Conservation (phyloP, 371 early-diverging fungal species). For the Syncephalastrum monosporum region DNA sequence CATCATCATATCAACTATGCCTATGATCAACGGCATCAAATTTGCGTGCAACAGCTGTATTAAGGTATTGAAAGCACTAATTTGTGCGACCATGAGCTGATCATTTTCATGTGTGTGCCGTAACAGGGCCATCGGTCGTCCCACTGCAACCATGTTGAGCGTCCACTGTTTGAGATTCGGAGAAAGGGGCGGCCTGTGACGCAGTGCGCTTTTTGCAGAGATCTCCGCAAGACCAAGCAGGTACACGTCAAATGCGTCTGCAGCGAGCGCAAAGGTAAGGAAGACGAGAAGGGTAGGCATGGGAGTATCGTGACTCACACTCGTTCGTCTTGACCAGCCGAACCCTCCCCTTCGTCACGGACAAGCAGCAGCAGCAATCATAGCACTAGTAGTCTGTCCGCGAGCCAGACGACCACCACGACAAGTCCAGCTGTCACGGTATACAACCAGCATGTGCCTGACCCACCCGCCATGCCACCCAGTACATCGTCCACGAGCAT, state of each 20-base stretch:
- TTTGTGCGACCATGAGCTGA: slow-evolving; percentile 11
- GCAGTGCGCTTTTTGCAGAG: slow-evolving; percentile 76
- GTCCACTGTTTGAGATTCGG: slow-evolving; percentile 69
- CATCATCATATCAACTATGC: not conserved
- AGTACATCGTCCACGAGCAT: too few relatives aligned
- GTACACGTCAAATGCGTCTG: slow-evolving; percentile 78
- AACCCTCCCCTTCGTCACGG: not conserved
- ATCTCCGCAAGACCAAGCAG: slow-evolving; percentile 73
- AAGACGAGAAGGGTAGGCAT: not conserved
- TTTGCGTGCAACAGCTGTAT: slow-evolving; percentile 35
- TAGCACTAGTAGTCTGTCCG: too few relatives aligned
- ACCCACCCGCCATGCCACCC: too few relatives aligned
- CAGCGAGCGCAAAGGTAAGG: slow-evolving; percentile 37
- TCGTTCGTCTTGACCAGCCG: not conserved
- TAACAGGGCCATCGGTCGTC: slow-evolving; percentile 66
- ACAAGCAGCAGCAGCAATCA: not conserved
- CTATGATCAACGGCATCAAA: slow-evolving; percentile 28
- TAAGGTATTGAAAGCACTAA: slow-evolving; percentile 18
- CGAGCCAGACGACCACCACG: too few relatives aligned
- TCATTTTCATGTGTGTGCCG: slow-evolving; percentile 4
- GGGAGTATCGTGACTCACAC: not conserved
- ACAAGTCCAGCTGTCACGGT: too few relatives aligned
- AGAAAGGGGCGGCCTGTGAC: slow-evolving; percentile 80
- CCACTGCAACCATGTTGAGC: slow-evolving; percentile 60
- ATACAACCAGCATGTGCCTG: too few relatives aligned